Evolutionary conservation across 2,329 filamentous ascomycete genomes (phyloP), one percentile per base, ranked within the genome.

Genomic region (Calonectria pauciramosa): DNA sequence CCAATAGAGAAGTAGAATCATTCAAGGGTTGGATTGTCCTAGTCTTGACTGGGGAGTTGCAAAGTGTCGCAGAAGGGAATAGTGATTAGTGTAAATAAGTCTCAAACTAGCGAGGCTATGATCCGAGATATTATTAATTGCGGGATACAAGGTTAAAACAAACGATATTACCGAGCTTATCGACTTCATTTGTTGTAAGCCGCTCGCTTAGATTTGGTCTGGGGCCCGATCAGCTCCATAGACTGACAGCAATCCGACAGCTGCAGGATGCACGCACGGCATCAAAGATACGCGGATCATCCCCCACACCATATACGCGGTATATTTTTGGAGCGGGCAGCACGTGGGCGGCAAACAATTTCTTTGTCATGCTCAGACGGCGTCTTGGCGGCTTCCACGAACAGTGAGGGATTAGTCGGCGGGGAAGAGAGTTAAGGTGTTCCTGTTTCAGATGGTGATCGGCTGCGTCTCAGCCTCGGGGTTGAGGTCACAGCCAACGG

Each of bases 361-460:
- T 65, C 28, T 34, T 32, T 20, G 36, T 28, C 36, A 47, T 60
- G 56, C 36, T 26, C n/a, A 32, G 11, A 11, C 5, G 56, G 16
- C 34, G 32, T 10, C 44, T 47, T 47, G 44, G 26, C 14, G 26
- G 26, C 7, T 18, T 63, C 23, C 7, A 41, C 20, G 36, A 47
- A 49, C 34, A 5, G 41, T 52, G 68, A 65, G 34, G 38, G 30
- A 28, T 71, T 49, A 44, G 18, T 23, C 28, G 38, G 16, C 32
- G 14, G 70, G 16, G 70, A 28, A 47, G 34, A 38, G 30, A 54
- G 68, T 71, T 69, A 73, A 70, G 70, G 51, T 64, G 70, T 75
- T 49, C 63, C 71, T 79, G 80, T 82, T 82, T 82, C 80, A 82
- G 73, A 66, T 30, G 23, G 36, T 63, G 71, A 75, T 74, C 69